Evolutionary conservation across 1,284 basidiomycete species (phyloP), one percentile per base, ranked within the genome.

Genomic region (Ustilago crameri): DNA sequence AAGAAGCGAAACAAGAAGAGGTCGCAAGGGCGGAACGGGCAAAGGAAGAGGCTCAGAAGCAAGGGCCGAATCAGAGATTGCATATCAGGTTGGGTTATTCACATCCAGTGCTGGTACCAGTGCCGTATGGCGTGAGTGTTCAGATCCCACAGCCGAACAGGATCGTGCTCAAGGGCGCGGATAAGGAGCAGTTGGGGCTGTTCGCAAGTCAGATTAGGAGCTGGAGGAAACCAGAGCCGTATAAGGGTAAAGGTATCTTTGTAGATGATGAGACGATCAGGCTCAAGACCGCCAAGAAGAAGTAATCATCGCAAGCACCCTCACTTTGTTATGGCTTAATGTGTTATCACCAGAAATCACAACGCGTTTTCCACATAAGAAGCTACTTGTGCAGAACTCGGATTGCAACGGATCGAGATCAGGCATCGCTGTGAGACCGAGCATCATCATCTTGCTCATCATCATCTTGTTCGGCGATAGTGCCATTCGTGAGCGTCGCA

Each of bases 231-330:
- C 95, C 95, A 15, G 96, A 98, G 83, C 95, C 95, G 20, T 98
- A 98, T 86, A 94, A 98, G 68, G 84, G 84, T 10, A 85, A 85
- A 90, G 95, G 95, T 64, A 90, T 98, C 71, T 96, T 97, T 83
- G 89, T 97, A 48, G 91, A 91, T 27, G 88, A 89, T 74, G 94
- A 98, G 85, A 91, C 90, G 46, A 91, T 96, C 78, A 88, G 90
- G 82, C 89, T 96, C 69, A 95, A 93, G 86, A 89, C 90, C 67
- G 90, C 94, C 63, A 95, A 95, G 88, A 97, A 96, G 88, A 96
- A 97, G 87, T 97, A 92, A 86, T 12, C 18, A 2, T 37, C 35
- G 8, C n/a, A n/a, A n/a, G n/a, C n/a, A n/a, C n/a, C n/a, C n/a
- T n/a, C n/a, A n/a, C n/a, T n/a, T n/a, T n/a, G n/a, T n/a, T n/a